Evolutionary conservation across 163 green algal genomes (phyloP), one percentile per base, ranked within the genome.

Genomic region (Scenedesmus sp.): DNA sequence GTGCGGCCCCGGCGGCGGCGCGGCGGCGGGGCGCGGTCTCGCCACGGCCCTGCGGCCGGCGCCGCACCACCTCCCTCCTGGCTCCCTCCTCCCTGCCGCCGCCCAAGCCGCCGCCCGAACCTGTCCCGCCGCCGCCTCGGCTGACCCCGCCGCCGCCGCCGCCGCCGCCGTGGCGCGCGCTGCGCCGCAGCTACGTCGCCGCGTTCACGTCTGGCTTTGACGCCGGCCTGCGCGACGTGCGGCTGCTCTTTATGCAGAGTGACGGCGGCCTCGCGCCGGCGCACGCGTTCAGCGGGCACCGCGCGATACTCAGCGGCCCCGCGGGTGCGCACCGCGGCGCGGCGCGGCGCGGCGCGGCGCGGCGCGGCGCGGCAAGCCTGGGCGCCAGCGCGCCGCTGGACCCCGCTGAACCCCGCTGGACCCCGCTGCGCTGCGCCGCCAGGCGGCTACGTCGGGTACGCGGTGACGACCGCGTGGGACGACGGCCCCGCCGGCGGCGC

Each of bases 201-300:
- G 91, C 87, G 13, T 99, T 98, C 79, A 82, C 92, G 66, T 78
- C 77, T 2, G 96, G 95, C 9, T 99, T 99, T 84, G 95, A 97
- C 69, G 75, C 67, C 6, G 95, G 94, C 0, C 84, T 98, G 20
- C 51, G 53, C 9, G 48, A 85, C 51, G 83, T 89, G 56, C 33
- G 93, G 67, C 76, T 99, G 47, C 92, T 93, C n/a, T 99, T 99
- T 89, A 99, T 99, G 96, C 96, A 98, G 88, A 95, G 86, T 0
- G 96, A 99, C 63, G 96, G 96, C 17, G 96, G 96, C 3, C 87
- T 99, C 53, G 91, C 94, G 0, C 89, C 85, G 0, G 93, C 93
- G 20, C 57, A 85, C 20, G 53, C 71, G 17, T 99, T 99, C 81
- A 97, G 89, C 9, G 95, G 95, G n/a, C 95, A 97, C 90, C 95